These are phyloP conservation scores for Phytophthora kernoviae DNA, from an alignment of 352 stramenopile genomes.

Conservation along the genomic window DNA sequence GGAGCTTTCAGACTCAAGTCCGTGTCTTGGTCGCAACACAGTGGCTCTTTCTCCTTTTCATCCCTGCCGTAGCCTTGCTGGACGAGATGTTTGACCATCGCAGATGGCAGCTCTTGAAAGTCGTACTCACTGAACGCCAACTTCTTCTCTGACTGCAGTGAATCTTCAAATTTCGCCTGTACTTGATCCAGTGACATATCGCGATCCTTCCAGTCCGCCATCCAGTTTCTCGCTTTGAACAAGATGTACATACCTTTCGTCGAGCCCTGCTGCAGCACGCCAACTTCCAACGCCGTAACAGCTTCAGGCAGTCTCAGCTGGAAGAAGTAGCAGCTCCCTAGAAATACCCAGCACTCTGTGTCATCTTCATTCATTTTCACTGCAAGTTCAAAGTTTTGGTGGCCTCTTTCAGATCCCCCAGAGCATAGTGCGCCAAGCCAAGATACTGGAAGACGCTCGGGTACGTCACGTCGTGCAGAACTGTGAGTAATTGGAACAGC, in stretches of 20 bases:
- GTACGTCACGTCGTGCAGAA: constrained; percentile 33
- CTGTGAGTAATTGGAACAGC: constrained; percentile 15
- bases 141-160: constrained; percentile 14
- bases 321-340: constrained; percentile 77
- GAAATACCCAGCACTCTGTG: constrained; percentile 58
- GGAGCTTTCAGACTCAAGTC: constrained; percentile 32
- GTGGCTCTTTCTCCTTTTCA: constrained; percentile 4
- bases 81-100: constrained; percentile 31
- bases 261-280: constrained; percentile 45
- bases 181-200: constrained; percentile 58
- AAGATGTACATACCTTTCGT: constrained; percentile 43
- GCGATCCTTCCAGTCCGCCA: constrained; percentile 66
- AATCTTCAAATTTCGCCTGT: constrained; percentile 21
- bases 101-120: constrained; percentile 44
- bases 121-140: constrained; percentile 45
- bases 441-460: constrained; percentile 73
- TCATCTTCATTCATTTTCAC: constrained; percentile 60
- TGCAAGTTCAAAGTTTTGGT: constrained; percentile 62
- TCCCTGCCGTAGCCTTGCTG: constrained; percentile 16
- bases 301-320: constrained; percentile 49
- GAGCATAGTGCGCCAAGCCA: constrained; percentile 68
- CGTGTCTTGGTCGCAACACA: constrained; percentile 21
- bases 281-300: constrained; percentile 51
- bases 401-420: constrained; percentile 63
- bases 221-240: constrained; percentile 72